phyloP scores from a whole-genome alignment of 371 early-diverging fungal species.

The Lichtheimia ornata region DNA sequence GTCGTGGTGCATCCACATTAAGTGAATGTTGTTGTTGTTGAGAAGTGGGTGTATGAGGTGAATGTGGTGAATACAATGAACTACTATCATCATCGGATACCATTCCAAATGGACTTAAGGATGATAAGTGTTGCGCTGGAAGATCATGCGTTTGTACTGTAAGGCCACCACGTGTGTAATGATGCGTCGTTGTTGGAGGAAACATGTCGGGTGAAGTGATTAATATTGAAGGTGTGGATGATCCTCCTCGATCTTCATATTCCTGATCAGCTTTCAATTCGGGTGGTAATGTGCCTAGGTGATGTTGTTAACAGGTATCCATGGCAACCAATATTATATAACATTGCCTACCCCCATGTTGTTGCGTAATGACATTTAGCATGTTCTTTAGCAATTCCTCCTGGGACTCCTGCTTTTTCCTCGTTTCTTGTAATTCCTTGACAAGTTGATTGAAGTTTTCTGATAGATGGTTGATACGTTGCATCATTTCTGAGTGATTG shows the following conservation, averaged over 20 bases:
- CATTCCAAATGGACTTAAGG: slow-evolving; percentile 8
- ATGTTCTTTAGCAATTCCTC: slow-evolving; percentile 66
- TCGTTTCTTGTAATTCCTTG: slow-evolving; percentile 72
- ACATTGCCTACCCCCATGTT: slow-evolving; percentile 32
- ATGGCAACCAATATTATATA: slow-evolving; percentile 10
- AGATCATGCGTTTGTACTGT: neutral
- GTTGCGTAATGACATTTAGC: slow-evolving; percentile 57
- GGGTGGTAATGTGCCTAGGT: slow-evolving; percentile 1
- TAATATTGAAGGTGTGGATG: slow-evolving; percentile 50
- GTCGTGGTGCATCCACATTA: no score
- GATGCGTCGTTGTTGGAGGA: neutral
- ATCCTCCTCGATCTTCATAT: neutral
- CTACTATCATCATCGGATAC: slow-evolving; percentile 8
- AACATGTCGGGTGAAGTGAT: slow-evolving; percentile 53
- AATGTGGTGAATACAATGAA: slow-evolving; percentile 4
- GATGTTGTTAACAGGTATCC: neutral
- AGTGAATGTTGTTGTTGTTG: neutral
- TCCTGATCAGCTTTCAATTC: slow-evolving; percentile 9
- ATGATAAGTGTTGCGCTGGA: neutral
- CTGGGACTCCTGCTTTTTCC: slow-evolving; percentile 60
- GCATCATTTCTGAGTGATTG: slow-evolving; percentile 72
- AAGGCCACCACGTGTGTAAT: no score
- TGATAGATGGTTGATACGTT: slow-evolving; percentile 70
- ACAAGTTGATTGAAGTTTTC: slow-evolving; percentile 69
- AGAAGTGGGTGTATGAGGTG: neutral